A percentile compares a stretch with the other conserved stretches of the same genome.
phyloP scores from a whole-genome alignment of 2,329 filamentous ascomycete genomes.

The Huntiella moniliformis region DNA sequence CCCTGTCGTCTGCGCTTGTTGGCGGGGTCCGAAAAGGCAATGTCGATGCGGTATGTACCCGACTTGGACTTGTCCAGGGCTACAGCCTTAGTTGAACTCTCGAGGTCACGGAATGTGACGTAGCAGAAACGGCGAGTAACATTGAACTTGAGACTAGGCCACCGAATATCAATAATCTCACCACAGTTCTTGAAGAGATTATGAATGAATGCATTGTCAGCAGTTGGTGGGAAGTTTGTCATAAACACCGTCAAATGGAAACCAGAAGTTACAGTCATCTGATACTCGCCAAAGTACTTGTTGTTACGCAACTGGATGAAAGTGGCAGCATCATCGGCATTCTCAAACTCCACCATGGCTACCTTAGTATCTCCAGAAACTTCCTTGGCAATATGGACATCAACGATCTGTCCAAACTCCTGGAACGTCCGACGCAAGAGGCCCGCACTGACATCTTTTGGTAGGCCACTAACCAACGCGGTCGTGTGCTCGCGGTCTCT shows the following conservation, averaged over 20 bases:
- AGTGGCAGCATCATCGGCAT: slow-evolving; percentile 59
- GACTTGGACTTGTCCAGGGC: slow-evolving; percentile 49
- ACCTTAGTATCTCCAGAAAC: slow-evolving; percentile 38
- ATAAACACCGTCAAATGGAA: slow-evolving; percentile 70
- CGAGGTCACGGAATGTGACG: slow-evolving; percentile 58
- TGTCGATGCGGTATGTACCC: slow-evolving; percentile 49
- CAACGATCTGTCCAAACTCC: slow-evolving; percentile 71
- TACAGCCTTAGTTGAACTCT: slow-evolving; percentile 52
- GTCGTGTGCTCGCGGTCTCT: slow-evolving; percentile 84
- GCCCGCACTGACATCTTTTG: slow-evolving; percentile 46
- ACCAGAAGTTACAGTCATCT: slow-evolving; percentile 56
- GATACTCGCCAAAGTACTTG: slow-evolving; percentile 56
- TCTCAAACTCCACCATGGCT: slow-evolving; percentile 71
- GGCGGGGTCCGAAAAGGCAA: slow-evolving; percentile 68
- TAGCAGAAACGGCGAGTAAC: slow-evolving; percentile 88
- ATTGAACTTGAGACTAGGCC: slow-evolving; percentile 81
- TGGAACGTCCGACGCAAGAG: slow-evolving; percentile 79
- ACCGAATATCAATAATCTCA: slow-evolving; percentile 67
- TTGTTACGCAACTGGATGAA: slow-evolving; percentile 69
- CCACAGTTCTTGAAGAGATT: slow-evolving; percentile 56
- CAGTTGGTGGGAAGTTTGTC: slow-evolving; percentile 68
- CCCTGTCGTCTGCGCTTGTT: slow-evolving; percentile 63
- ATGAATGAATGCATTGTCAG: slow-evolving; percentile 52
- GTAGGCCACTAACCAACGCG: slow-evolving; percentile 62
- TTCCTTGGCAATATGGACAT: slow-evolving; percentile 49